These are phyloP conservation scores for Cryptococcus deneoformans DNA, from an alignment of 1,284 basidiomycete species.

Conservation along the genomic window DNA sequence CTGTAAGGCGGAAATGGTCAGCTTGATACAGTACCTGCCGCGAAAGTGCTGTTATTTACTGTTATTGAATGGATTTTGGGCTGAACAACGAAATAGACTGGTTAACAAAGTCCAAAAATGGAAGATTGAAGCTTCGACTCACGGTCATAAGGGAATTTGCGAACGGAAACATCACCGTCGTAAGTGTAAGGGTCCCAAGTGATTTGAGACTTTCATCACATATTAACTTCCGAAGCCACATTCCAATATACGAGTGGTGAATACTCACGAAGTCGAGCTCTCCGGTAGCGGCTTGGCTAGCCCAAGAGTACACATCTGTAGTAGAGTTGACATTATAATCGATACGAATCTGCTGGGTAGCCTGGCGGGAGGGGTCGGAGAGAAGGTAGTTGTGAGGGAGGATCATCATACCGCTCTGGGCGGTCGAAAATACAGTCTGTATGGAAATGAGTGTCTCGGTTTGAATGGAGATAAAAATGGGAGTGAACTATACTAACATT, in stretches of 20 bases:
- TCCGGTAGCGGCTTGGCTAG: slow-evolving; percentile 16
- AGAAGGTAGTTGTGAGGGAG: slow-evolving; percentile 38
- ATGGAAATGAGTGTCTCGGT: background rate
- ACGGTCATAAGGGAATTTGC: slow-evolving; percentile 42
- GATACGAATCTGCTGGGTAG: slow-evolving; percentile 33
- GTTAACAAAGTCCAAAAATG: background rate
- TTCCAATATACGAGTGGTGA: background rate
- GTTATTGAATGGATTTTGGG: slow-evolving; percentile 25
- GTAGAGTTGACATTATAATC: slow-evolving; percentile 23
- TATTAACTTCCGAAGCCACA: background rate
- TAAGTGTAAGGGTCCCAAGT: slow-evolving; percentile 23
- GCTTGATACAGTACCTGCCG: background rate
- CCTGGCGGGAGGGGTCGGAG: slow-evolving; percentile 22
- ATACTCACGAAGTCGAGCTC: slow-evolving; percentile 24
- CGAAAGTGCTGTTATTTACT: slow-evolving; percentile 4
- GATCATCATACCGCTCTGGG: slow-evolving; percentile 30
- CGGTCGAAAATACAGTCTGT: slow-evolving; percentile 34
- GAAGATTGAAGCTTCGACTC: background rate
- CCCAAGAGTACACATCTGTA: slow-evolving; percentile 28
- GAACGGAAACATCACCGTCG: slow-evolving; percentile 26
- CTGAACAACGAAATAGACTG: slow-evolving; percentile 2
- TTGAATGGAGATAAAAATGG: too few relatives aligned
- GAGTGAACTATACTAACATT: slow-evolving; percentile 6
- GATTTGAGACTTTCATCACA: slow-evolving; percentile 7
- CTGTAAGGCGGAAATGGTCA: background rate